phyloP scores from a whole-genome alignment of 306 rosid genomes.

The Cucurbita ficifolia region DNA sequence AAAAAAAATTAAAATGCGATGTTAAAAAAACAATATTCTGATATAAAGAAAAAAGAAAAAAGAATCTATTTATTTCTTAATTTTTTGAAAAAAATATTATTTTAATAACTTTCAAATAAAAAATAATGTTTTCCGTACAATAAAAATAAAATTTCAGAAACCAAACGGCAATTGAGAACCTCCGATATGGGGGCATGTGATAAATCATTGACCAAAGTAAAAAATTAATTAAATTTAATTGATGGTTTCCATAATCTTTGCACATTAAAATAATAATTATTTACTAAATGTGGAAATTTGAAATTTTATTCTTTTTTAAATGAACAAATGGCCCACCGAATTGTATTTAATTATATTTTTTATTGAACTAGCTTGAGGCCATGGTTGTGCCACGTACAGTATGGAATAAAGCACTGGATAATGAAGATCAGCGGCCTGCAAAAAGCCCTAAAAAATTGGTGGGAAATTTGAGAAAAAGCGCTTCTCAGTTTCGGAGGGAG shows the following conservation, averaged over 20 bases:
- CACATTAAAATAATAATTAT: neutral
- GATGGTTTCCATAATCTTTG: neutral
- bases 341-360: neutral
- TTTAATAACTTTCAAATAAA: too few relatives aligned
- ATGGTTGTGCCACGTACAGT: constrained; percentile 50
- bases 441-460: constrained; percentile 4
- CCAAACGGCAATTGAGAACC: too few relatives aligned
- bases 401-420: constrained; percentile 42
- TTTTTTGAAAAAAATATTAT: too few relatives aligned
- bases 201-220: neutral
- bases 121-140: too few relatives aligned
- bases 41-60: too few relatives aligned
- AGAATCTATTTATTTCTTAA: too few relatives aligned
- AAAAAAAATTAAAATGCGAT: too few relatives aligned
- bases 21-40: too few relatives aligned
- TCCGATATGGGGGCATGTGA: neutral
- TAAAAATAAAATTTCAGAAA: too few relatives aligned
- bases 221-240: neutral
- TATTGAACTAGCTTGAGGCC: constrained; percentile 27
- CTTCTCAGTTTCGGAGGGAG: neutral
- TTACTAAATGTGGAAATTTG: neutral
- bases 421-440: constrained; percentile 22
- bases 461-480: neutral
- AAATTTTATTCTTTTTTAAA: neutral
- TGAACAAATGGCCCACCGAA: neutral